Conservation (phyloP, 139 green algal genomes). For the Penium margaritaceum region DNA sequence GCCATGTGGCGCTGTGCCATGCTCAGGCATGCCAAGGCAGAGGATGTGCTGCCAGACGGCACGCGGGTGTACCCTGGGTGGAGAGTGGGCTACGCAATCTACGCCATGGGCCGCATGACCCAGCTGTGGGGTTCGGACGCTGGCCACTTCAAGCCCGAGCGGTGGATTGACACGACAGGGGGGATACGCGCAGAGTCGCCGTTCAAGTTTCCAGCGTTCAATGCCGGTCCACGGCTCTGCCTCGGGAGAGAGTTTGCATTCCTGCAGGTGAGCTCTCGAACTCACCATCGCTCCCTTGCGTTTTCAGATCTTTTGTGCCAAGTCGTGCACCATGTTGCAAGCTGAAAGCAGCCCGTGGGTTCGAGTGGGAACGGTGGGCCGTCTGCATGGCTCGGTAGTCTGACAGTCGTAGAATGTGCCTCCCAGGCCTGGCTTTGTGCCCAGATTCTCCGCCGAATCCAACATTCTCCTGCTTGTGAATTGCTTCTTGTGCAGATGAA, state of each 20-base stretch:
- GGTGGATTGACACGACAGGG: slow-evolving; percentile 21
- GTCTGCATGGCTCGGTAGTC: too few relatives aligned
- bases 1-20: too few relatives aligned
- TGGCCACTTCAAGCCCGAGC: slow-evolving; percentile 19
- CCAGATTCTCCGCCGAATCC: too few relatives aligned
- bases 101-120: slow-evolving; percentile 20
- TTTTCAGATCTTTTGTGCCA: too few relatives aligned
- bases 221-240: slow-evolving; percentile 23
- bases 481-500: slow-evolving; percentile 41
- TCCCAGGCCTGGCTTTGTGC: too few relatives aligned
- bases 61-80: not conserved
- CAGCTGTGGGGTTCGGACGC: slow-evolving; percentile 26
- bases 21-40: too few relatives aligned
- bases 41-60: slow-evolving; percentile 31
- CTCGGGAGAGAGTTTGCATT: slow-evolving; percentile 34
- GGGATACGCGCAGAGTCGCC: slow-evolving; percentile 6
- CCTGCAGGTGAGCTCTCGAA: slow-evolving; percentile 15
- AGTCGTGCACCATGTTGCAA: too few relatives aligned
- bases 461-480: too few relatives aligned
- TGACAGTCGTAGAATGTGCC: too few relatives aligned
- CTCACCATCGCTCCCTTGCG: too few relatives aligned
- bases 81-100: not conserved
- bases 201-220: slow-evolving; percentile 27
- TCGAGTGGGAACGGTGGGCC: too few relatives aligned
- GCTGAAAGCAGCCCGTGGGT: too few relatives aligned